Evolutionary conservation across 2,329 filamentous ascomycete genomes (phyloP).

Genomic region (Keithomyces neogunnii): DNA sequence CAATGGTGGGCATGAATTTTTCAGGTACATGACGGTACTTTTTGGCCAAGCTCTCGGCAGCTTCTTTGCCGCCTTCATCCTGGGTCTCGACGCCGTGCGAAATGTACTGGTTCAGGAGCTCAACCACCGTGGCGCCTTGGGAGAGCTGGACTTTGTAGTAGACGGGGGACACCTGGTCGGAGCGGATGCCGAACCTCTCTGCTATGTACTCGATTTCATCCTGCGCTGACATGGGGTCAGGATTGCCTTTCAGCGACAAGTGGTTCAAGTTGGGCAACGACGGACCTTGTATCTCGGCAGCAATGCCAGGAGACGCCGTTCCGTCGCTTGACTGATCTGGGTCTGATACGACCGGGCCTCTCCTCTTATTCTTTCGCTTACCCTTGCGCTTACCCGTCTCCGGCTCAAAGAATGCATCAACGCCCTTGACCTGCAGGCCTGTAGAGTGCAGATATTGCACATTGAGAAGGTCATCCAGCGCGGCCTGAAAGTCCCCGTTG

Average conservation of each 20-base stretch:
- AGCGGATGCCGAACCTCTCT: conserved; percentile 32
- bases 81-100: conserved; percentile 25
- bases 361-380: conserved; percentile 22
- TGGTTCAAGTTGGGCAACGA: neutral
- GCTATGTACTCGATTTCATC: conserved; percentile 36
- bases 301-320: conserved; percentile 10
- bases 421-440: conserved; percentile 55
- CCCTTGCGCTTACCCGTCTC: conserved; percentile 20
- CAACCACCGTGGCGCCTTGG: conserved; percentile 29
- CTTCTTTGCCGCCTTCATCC: conserved; percentile 20
- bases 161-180: conserved; percentile 30
- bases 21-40: conserved; percentile 34
- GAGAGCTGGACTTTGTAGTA: conserved; percentile 31
- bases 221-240: conserved; percentile 15
- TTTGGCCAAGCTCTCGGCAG: conserved; percentile 24
- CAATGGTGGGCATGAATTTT: conserved; percentile 32
- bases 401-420: conserved; percentile 71
- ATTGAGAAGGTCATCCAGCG: conserved; percentile 75
- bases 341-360: conserved; percentile 13
- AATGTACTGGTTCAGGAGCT: conserved; percentile 35
- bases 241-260: neutral
- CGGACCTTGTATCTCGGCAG: conserved; percentile 1
- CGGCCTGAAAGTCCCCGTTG: conserved; percentile 55
- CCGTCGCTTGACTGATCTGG: conserved; percentile 11
- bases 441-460: conserved; percentile 67